A percentile compares a stretch with the other conserved stretches of the same genome.
Evolutionary conservation across 2,329 filamentous ascomycete genomes (phyloP).

Genomic region (Pestalotiopsis sp.): DNA sequence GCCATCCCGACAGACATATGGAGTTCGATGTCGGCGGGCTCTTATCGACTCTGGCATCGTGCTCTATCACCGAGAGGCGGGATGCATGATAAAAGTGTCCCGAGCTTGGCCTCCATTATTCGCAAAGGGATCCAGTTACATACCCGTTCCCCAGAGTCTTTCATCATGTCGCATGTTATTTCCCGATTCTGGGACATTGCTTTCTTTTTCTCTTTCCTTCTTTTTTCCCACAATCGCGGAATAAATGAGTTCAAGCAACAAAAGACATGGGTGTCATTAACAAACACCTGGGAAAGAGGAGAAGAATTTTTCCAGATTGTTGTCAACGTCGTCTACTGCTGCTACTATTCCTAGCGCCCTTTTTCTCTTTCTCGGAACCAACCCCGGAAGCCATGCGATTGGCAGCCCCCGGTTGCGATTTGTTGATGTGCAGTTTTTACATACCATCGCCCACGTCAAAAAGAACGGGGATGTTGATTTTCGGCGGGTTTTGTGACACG

Average conservation of each 20-base stretch:
- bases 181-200: not conserved
- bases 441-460: not conserved
- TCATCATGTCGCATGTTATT: not conserved
- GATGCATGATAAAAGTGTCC: not conserved
- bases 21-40: too few species aligned
- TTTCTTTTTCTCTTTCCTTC: not conserved
- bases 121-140: not conserved
- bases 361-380: not conserved
- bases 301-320: not conserved
- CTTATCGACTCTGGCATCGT: too few species aligned
- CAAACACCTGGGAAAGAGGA: not conserved
- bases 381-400: not conserved
- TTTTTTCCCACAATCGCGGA: not conserved
- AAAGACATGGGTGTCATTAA: not conserved
- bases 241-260: not conserved
- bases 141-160: not conserved
- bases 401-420: not conserved
- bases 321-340: not conserved
- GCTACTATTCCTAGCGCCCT: not conserved
- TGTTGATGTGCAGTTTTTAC: not conserved
- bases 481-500: slow-evolving; percentile 3
- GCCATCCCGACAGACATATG: too few species aligned
- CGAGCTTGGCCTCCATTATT: not conserved
- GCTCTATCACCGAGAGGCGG: not conserved
- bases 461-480: not conserved